These are phyloP conservation scores for Trichoderma parareesei DNA, from an alignment of 495 filamentous ascomycete species.

Conservation along the genomic window DNA sequence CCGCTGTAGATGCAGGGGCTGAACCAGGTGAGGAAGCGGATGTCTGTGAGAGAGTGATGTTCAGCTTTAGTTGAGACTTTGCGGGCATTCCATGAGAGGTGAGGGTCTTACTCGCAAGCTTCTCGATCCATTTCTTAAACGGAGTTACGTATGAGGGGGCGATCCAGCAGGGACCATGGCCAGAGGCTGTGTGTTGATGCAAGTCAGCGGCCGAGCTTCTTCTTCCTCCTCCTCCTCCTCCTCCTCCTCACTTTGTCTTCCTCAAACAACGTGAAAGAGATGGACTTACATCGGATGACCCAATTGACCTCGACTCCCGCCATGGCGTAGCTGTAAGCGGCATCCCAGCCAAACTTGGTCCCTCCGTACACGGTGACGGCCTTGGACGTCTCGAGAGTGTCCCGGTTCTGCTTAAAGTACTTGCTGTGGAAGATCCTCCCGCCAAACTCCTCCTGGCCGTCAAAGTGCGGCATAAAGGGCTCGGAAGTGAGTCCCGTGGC, in stretches of 20 bases:
- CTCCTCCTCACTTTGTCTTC: no score
- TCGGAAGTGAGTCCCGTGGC: constrained; percentile 33
- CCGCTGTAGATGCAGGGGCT: constrained; percentile 38
- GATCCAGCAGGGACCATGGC: constrained; percentile 70
- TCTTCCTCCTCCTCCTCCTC: not conserved
- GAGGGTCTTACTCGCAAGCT: constrained; percentile 54
- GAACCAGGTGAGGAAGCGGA: constrained; percentile 35
- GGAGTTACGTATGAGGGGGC: constrained; percentile 44
- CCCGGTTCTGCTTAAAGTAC: constrained; percentile 37
- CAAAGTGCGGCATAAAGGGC: constrained; percentile 29
- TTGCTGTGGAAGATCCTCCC: constrained; percentile 57
- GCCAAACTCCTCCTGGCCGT: constrained; percentile 29
- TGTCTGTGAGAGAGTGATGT: no score
- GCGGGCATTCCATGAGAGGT: no score
- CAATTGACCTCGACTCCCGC: constrained; percentile 62
- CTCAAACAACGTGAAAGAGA: not conserved
- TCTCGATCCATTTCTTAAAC: constrained; percentile 38
- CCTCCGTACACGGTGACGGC: constrained; percentile 58
- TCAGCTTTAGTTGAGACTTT: no score
- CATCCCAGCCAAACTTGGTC: constrained; percentile 72
- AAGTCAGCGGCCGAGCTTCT: not conserved
- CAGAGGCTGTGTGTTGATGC: constrained; percentile 39
- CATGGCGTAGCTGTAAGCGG: constrained; percentile 58
- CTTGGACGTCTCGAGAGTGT: constrained; percentile 25
- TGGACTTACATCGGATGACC: constrained; percentile 58